phyloP scores from a whole-genome alignment of 805 yeast species.

The Candida peoriensis region DNA sequence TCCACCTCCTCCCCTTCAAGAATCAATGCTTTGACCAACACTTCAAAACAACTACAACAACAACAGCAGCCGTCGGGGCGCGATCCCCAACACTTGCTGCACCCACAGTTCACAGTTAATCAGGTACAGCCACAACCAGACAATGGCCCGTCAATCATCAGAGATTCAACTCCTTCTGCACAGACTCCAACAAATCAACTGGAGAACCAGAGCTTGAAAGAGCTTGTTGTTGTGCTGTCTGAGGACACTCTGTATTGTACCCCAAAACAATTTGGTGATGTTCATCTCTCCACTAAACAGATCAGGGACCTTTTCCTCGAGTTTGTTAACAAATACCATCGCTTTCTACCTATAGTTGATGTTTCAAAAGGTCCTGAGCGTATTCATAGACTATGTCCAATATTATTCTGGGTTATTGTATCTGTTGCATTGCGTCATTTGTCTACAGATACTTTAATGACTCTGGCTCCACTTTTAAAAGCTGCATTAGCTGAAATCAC shows the following conservation, averaged over 20 bases:
- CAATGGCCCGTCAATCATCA: slow-evolving; percentile 21
- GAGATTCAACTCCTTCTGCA: slow-evolving; percentile 12
- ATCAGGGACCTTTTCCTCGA: slow-evolving; percentile 63
- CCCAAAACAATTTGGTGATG: slow-evolving; percentile 68
- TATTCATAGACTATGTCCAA: slow-evolving; percentile 75
- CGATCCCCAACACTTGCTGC: neutral
- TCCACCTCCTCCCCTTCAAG: neutral
- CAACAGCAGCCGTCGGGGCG: neutral
- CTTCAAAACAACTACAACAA: neutral
- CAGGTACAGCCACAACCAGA: neutral
- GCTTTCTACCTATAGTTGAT: slow-evolving; percentile 84
- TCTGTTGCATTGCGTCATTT: slow-evolving; percentile 74
- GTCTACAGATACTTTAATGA: slow-evolving; percentile 40
- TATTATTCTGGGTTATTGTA: slow-evolving; percentile 91
- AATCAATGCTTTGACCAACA: too few species aligned
- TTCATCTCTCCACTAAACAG: slow-evolving; percentile 54
- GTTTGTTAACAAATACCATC: slow-evolving; percentile 75
- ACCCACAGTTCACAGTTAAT: neutral
- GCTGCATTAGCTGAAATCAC: slow-evolving; percentile 81
- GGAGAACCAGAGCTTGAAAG: slow-evolving; percentile 9
- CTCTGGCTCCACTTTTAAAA: slow-evolving; percentile 65
- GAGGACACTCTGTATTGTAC: slow-evolving; percentile 44
- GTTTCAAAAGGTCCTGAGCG: slow-evolving; percentile 76
- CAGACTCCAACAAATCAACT: slow-evolving; percentile 3
- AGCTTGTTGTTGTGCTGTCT: slow-evolving; percentile 21